Evolutionary conservation across 2,329 filamentous ascomycete species (phyloP).

Genomic region (Cercospora janseana): DNA sequence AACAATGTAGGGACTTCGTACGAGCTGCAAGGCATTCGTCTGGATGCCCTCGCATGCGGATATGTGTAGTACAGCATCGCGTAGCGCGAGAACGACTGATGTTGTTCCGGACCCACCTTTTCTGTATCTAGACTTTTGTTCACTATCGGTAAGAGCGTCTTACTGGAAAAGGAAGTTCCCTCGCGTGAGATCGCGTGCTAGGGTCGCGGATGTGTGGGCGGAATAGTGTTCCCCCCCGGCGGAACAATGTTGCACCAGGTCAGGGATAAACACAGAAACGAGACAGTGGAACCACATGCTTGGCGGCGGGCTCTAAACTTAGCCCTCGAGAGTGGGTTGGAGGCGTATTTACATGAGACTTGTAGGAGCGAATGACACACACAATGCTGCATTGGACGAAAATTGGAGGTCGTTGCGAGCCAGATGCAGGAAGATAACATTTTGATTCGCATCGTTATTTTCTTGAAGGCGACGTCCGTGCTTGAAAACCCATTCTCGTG

Average conservation of each 20-base stretch:
- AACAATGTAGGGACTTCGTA: constrained; percentile 9
- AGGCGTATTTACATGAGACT: too few relatives aligned
- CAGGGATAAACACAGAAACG: constrained; percentile 6
- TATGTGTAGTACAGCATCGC: constrained; percentile 18
- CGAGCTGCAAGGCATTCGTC: constrained; percentile 7
- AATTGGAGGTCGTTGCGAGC: background rate
- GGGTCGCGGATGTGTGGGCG: background rate
- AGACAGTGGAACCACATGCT: background rate
- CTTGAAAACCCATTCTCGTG: constrained; percentile 3
- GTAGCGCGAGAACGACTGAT: constrained; percentile 8
- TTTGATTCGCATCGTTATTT: background rate
- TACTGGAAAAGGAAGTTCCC: constrained; percentile 10
- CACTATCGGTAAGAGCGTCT: background rate
- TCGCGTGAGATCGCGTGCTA: constrained; percentile 9
- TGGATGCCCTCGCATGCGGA: constrained; percentile 5
- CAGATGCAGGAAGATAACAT: background rate
- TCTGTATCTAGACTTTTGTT: constrained; percentile 16
- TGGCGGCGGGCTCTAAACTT: background rate
- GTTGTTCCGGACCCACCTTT: constrained; percentile 18
- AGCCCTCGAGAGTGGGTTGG: too few relatives aligned
- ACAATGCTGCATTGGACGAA: constrained; percentile 3
- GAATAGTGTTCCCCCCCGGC: constrained; percentile 12
- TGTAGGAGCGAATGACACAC: too few relatives aligned
- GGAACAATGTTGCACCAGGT: constrained; percentile 17
- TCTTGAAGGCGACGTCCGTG: background rate